phyloP scores from a whole-genome alignment of 2,329 filamentous ascomycete species.

The Mycosphaerella sp. region DNA sequence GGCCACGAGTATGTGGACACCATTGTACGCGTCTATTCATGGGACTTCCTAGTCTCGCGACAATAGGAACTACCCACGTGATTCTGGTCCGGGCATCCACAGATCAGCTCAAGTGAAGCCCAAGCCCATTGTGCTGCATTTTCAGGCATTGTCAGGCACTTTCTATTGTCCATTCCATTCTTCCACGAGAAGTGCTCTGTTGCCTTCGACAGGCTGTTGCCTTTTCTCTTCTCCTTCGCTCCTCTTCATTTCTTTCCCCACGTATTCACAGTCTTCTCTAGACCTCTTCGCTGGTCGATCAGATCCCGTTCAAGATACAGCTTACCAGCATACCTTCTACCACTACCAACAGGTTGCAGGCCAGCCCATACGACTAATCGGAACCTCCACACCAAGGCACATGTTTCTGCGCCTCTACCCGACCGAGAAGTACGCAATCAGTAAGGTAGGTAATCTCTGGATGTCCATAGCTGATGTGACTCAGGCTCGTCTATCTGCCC shows the following conservation, averaged over 20 bases:
- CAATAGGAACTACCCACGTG: conserved; percentile 24
- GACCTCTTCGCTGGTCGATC: conserved; percentile 23
- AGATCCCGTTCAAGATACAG: conserved; percentile 9
- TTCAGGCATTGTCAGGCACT: conserved; percentile 33
- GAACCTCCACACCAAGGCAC: conserved; percentile 16
- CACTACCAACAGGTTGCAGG: conserved; percentile 21
- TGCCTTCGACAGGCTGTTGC: conserved; percentile 28
- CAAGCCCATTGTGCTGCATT: conserved; percentile 21
- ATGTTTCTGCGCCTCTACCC: conserved; percentile 36
- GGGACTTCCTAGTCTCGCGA: conserved; percentile 20
- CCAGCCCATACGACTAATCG: conserved; percentile 21
- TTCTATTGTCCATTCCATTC: conserved; percentile 36
- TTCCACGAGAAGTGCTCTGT: conserved; percentile 29
- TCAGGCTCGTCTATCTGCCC: conserved; percentile 31
- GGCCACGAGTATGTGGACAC: conserved; percentile 4
- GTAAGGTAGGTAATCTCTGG: neutral
- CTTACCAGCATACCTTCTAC: neutral
- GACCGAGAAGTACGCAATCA: conserved; percentile 27
- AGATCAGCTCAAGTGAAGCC: conserved; percentile 18
- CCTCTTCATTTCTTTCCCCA: conserved; percentile 14
- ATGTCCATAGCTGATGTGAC: conserved; percentile 10
- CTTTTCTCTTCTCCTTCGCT: conserved; percentile 17
- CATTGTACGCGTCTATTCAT: conserved; percentile 23
- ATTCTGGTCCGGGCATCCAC: conserved; percentile 12
- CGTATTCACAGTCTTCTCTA: conserved; percentile 11